phyloP scores from a whole-genome alignment of 805 yeast species.

The Candida alai region DNA sequence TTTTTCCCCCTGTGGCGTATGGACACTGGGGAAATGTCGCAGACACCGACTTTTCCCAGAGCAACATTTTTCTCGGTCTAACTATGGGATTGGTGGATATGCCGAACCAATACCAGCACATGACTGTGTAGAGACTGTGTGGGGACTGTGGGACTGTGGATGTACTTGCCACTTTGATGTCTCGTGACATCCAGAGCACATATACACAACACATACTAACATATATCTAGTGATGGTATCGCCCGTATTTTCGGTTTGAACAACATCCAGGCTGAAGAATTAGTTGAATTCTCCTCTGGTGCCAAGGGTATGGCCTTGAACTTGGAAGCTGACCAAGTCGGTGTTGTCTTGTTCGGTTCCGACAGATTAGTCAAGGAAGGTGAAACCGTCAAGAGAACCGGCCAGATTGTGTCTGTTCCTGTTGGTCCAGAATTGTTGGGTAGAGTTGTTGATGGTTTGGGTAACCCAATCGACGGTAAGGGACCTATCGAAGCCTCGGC shows the following conservation, averaged over 20 bases:
- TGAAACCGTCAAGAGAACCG: constrained; percentile 99
- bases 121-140: no score
- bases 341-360: constrained; percentile 99
- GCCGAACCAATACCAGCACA: no score
- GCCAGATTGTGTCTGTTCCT: constrained; percentile 98
- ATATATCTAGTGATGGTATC: constrained; percentile 86
- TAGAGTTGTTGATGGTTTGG: constrained; percentile 99
- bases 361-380: constrained; percentile 99
- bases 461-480: constrained; percentile 99
- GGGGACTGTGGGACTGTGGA: no score
- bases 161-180: no score
- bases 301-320: constrained; percentile 99
- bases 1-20: no score
- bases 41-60: no score
- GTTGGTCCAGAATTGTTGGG: constrained; percentile 98
- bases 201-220: constrained; percentile 33
- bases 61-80: no score
- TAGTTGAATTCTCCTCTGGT: constrained; percentile 98
- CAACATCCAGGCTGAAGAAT: constrained; percentile 99
- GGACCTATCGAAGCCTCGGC: constrained; percentile 90
- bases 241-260: constrained; percentile 99
- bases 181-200: no score
- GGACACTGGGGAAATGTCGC: no score
- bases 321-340: constrained; percentile 99
- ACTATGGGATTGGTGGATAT: no score